These are phyloP conservation scores for Amauroascus verrucosus DNA, from an alignment of 2,329 filamentous ascomycete genomes.

Conservation along the genomic window DNA sequence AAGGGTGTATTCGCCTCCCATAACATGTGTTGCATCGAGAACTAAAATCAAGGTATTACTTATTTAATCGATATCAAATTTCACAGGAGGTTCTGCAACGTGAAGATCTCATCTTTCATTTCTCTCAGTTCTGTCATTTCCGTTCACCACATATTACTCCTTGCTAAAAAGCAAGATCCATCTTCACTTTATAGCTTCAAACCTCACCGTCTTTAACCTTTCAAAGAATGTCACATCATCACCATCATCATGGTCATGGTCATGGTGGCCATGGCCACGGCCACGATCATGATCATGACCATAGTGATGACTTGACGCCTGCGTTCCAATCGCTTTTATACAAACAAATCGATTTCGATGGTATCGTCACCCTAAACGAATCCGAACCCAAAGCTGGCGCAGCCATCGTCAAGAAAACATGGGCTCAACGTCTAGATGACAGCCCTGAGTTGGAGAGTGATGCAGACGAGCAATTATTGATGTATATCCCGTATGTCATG, in stretches of 20 bases:
- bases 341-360: constrained; percentile 80
- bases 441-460: constrained; percentile 74
- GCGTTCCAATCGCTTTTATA: constrained; percentile 86
- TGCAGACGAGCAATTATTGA: constrained; percentile 84
- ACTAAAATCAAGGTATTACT: neutral
- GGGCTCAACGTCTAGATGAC: constrained; percentile 63
- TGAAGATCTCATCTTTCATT: neutral
- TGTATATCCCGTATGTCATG: constrained; percentile 68
- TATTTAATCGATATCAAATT: neutral
- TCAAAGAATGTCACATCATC: constrained; percentile 19
- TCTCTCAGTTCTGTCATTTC: neutral
- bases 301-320: constrained; percentile 83
- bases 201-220: neutral
- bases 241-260: constrained; percentile 35
- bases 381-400: constrained; percentile 55
- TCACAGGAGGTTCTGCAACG: neutral
- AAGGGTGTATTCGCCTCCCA: no score
- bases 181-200: neutral
- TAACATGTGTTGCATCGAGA: no score
- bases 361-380: constrained; percentile 79
- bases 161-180: neutral
- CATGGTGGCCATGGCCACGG: constrained; percentile 27
- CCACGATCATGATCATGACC: constrained; percentile 61
- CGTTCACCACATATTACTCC: neutral
- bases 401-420: constrained; percentile 78